These are phyloP conservation scores for Penicillium maclennaniae DNA, from an alignment of 495 filamentous ascomycete species.

Conservation along the genomic window DNA sequence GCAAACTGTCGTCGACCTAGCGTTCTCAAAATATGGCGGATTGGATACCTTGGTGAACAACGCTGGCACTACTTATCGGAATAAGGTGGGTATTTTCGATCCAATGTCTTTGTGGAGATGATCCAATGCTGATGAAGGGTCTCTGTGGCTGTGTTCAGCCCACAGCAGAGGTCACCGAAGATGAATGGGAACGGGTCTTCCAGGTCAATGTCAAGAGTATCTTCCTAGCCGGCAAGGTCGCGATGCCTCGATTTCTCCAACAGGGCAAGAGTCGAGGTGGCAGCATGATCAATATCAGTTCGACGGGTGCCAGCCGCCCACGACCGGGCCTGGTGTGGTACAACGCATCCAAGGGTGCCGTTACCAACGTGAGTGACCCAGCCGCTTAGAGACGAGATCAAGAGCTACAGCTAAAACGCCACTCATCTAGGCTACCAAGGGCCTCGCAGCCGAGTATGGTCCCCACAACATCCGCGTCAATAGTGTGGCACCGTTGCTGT, in stretches of 20 bases:
- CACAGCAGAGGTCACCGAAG: slow-evolving; percentile 59
- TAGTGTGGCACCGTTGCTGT: slow-evolving; percentile 57
- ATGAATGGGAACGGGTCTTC: slow-evolving; percentile 64
- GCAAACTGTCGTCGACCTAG: slow-evolving; percentile 42
- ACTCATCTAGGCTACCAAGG: slow-evolving; percentile 54
- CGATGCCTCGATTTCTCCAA: slow-evolving; percentile 52
- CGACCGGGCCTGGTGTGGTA: slow-evolving; percentile 69
- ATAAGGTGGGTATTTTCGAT: slow-evolving; percentile 44
- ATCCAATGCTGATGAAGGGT: background rate
- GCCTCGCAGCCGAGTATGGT: slow-evolving; percentile 66
- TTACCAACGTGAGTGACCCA: slow-evolving; percentile 49
- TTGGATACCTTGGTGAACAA: slow-evolving; percentile 65
- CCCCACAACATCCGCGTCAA: slow-evolving; percentile 64
- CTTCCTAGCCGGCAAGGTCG: slow-evolving; percentile 49
- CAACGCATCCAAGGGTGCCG: slow-evolving; percentile 64
- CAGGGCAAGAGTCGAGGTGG: slow-evolving; percentile 50
- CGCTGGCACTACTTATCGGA: slow-evolving; percentile 65
- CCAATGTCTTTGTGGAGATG: background rate
- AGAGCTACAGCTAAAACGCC: background rate
- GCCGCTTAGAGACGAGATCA: background rate
- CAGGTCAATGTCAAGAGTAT: slow-evolving; percentile 63
- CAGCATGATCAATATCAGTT: slow-evolving; percentile 63
- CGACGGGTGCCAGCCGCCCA: slow-evolving; percentile 58
- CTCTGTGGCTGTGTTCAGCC: slow-evolving; percentile 27
- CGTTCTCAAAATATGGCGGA: slow-evolving; percentile 46